A percentile compares a stretch with the other conserved stretches of the same genome.
phyloP scores from a whole-genome alignment of 208 protist species.

The Wallacemonas sp. region DNA sequence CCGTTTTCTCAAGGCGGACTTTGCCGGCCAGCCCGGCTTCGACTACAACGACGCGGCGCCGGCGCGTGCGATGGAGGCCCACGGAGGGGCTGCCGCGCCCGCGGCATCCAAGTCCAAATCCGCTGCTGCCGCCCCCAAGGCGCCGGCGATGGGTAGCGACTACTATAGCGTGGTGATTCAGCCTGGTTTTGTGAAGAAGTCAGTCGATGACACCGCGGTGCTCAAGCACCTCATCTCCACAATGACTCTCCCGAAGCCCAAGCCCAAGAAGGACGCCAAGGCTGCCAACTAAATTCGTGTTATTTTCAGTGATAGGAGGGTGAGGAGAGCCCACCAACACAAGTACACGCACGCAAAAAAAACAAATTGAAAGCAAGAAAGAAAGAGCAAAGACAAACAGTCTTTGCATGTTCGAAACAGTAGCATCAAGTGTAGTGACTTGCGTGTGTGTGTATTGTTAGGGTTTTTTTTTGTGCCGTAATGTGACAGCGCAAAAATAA shows the following conservation, averaged over 20 bases:
- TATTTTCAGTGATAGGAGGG: too few species aligned
- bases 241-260: constrained; percentile 63
- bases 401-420: too few species aligned
- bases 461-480: not conserved
- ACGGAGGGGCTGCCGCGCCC: not conserved
- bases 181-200: constrained; percentile 50
- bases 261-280: constrained; percentile 33
- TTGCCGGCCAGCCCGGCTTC: constrained; percentile 70
- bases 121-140: not conserved
- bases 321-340: too few species aligned
- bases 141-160: constrained; percentile 16
- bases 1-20: constrained; percentile 81
- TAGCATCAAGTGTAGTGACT: not conserved
- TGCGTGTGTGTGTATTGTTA: constrained; percentile 7
- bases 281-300: not conserved
- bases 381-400: too few species aligned
- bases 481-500: too few species aligned
- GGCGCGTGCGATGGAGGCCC: constrained; percentile 5
- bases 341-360: too few species aligned
- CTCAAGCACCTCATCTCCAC: constrained; percentile 60
- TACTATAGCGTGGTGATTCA: constrained; percentile 65
- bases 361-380: constrained; percentile 3
- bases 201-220: constrained; percentile 66
- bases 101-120: constrained; percentile 15
- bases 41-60: constrained; percentile 70